Base-by-base conservation (phyloP, 768 basidiomycete species). In the Lanmaoa rubissima region DNA sequence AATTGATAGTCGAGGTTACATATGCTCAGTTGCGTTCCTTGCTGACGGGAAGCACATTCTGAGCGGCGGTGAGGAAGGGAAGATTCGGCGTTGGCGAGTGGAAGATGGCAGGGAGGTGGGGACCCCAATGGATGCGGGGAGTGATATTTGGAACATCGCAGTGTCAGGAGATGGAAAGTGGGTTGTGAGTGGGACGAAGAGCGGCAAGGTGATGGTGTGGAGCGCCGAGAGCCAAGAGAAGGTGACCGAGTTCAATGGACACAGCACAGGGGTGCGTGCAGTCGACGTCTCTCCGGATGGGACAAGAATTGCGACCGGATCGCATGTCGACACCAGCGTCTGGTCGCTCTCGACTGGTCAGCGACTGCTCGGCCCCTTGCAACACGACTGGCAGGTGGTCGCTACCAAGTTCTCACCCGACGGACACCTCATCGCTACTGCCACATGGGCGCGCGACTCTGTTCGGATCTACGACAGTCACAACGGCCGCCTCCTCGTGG, bases 361-460 rank as follows among this genome's bases (percentile, higher is more conserved):
- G 2, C 44, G 5, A n/a, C 26, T 12, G 10, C 17, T 54, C 0
- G 21, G 19, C 2, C 46, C 28, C 0, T 36, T 19, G 16, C 1
- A 34, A n/a, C 48, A 57, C 39, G n/a, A 31, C 5, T 1, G 14
- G 21, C 0, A 2, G 3, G 24, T 53, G 5, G 31, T 13, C 1
- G 36, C 46, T 1, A 41, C 14, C 35, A 59, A 48, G 17, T 60
- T 61, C 14, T 60, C 46, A 0, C 58, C 46, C 11, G 6, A 59
- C 13, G 57, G 53, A 19, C 13, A 3, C 5, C 14, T 28, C 39
- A 4, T 61, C 1, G 57, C 58, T 2, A 48, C 50, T 4, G 50
- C 53, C 2, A 31, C 36, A 4, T 45, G 8, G 12, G 4, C 2
- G 3, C 7, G 2, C 1, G 2, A 21, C 2, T 48, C 19, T 14